Base-by-base conservation (phyloP, 768 basidiomycete genomes). In the Jaapia argillacea region DNA sequence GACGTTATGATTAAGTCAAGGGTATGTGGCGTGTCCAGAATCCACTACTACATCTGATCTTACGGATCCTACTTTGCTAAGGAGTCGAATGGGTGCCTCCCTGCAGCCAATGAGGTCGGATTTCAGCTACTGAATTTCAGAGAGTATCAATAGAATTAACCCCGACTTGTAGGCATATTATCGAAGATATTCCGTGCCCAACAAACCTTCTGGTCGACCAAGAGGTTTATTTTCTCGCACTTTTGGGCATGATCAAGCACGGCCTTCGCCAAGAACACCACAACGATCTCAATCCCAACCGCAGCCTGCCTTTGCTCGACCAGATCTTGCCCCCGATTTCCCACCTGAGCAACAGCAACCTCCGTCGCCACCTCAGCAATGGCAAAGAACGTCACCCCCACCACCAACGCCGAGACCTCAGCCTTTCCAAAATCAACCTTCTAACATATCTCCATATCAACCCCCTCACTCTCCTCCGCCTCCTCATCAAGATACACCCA, bases 1-100 rank as follows among this genome's bases (percentile, higher is more conserved):
- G 80, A 85, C 41, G 74, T 67, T 31, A 72, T 84, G 37, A 36
- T 85, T 1, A 57, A 58, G 21, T 61, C 60, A 33, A 59, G 55
- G 54, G 85, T 85, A 54, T 43, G 75, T 61, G 24, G n/a, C 21
- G 1, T 1, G 16, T 31, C 5, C 2, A 7, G 3, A 26, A 38
- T 24, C 5, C 31, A 21, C 5, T 14, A 31, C 35, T 12, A 5
- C n/a, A 20, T 28, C 22, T 35, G 7, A 39, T 23, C 5, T 24
- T 21, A 23, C 21, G n/a, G n/a, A 31, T 6, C 20, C 24, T 45
- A 21, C 31, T 21, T 43, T 3, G 25, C 25, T n/a, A 38, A 85
- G 83, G 71, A 58, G 7, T 52, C 58, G 14, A 74, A 77, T 51
- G 84, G 85, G 2, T 86, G 83, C 55, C 65, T 88, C 24, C 58